phyloP scores from a whole-genome alignment of 192 early-diverging fungal genomes.

The Mortierella claussenii region DNA sequence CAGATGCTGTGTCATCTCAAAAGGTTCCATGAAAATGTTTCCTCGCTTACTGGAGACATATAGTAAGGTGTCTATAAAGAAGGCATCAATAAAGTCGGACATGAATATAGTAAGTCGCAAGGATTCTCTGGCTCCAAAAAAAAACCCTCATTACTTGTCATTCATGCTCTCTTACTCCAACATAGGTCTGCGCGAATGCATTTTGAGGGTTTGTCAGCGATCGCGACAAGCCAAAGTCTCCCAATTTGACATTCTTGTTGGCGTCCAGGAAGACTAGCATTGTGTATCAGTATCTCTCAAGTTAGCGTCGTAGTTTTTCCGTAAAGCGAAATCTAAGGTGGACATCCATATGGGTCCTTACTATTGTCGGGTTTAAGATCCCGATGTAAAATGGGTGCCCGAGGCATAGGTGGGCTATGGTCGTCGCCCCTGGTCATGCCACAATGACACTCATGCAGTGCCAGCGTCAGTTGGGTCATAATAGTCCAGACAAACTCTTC shows the following conservation, averaged over 20 bases:
- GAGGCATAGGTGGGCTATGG: conserved; percentile 26
- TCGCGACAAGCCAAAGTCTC: conserved; percentile 80
- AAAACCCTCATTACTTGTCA: neutral
- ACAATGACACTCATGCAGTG: conserved; percentile 77
- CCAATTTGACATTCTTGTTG: conserved; percentile 74
- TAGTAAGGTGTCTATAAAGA: conserved; percentile 72
- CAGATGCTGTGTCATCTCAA: too few relatives aligned
- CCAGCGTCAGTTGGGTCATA: conserved; percentile 71
- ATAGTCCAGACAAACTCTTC: conserved; percentile 77
- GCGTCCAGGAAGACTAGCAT: conserved; percentile 77
- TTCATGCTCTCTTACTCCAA: conserved; percentile 59
- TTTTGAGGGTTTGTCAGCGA: conserved; percentile 65
- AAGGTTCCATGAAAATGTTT: too few relatives aligned
- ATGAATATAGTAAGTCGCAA: too few relatives aligned
- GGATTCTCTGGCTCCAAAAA: neutral
- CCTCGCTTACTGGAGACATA: conserved; percentile 80
- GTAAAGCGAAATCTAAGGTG: too few relatives aligned
- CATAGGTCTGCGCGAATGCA: conserved; percentile 80
- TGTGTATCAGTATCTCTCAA: too few relatives aligned
- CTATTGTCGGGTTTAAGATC: conserved; percentile 84
- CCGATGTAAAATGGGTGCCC: conserved; percentile 69
- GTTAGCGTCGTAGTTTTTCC: too few relatives aligned
- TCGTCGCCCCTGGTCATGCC: conserved; percentile 47
- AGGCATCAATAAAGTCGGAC: too few relatives aligned
- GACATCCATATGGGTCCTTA: too few relatives aligned